Evolutionary conservation across 1,284 basidiomycete genomes (phyloP).

Genomic region (Wolfiporia cocos): DNA sequence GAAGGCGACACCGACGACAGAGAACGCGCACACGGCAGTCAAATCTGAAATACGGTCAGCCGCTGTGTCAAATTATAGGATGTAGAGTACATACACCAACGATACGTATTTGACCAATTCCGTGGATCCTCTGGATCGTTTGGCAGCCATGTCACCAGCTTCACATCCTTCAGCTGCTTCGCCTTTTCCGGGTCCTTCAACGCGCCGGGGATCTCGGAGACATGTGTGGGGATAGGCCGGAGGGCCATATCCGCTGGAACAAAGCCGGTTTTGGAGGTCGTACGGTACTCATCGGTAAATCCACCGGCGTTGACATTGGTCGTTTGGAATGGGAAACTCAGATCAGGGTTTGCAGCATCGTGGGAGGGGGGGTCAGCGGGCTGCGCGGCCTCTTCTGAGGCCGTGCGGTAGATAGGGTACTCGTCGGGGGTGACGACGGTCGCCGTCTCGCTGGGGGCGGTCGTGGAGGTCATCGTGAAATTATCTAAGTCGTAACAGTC

Average conservation of each 20-base stretch:
- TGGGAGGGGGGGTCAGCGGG: constrained; percentile 12
- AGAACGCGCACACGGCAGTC: constrained; percentile 18
- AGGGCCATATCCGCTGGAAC: constrained; percentile 22
- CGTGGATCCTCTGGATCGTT: constrained; percentile 60
- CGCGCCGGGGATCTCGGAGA: constrained; percentile 19
- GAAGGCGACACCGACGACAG: constrained; percentile 40
- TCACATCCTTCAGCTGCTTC: constrained; percentile 23
- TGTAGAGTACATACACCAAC: constrained; percentile 35
- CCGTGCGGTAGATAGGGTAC: constrained; percentile 4
- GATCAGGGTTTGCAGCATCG: constrained; percentile 22
- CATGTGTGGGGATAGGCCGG: constrained; percentile 23
- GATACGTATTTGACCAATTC: constrained; percentile 44
- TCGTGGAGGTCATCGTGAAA: constrained; percentile 13
- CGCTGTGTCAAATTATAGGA: constrained; percentile 24
- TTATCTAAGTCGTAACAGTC: constrained; percentile 5
- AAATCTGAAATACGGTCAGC: constrained; percentile 27
- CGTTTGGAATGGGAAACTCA: constrained; percentile 27
- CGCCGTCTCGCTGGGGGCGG: constrained; percentile 20
- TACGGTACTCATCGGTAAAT: constrained; percentile 29
- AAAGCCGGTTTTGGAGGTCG: constrained; percentile 21
- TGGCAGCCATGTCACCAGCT: constrained; percentile 26
- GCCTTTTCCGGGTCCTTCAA: constrained; percentile 29
- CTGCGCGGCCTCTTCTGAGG: constrained; percentile 1
- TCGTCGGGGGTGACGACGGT: constrained; percentile 20
- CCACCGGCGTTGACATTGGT: constrained; percentile 24